These are phyloP conservation scores for Colletotrichum paranaense DNA, from an alignment of 2,329 filamentous ascomycete species.

Conservation along the genomic window DNA sequence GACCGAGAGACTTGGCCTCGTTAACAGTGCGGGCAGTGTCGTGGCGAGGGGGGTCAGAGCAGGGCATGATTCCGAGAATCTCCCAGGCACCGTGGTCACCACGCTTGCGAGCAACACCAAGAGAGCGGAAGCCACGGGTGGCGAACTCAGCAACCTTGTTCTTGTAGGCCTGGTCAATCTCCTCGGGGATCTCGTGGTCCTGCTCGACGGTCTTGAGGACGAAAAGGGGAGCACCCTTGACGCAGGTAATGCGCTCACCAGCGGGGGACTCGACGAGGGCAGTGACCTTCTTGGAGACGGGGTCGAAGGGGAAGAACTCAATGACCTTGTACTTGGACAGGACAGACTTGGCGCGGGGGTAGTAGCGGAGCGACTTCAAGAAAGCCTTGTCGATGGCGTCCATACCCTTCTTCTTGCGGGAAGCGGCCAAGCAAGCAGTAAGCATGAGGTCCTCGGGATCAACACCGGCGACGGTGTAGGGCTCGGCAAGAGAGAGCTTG, in stretches of 20 bases:
- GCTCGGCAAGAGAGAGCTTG: slow-evolving; percentile 88
- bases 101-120: slow-evolving; percentile 92
- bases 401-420: slow-evolving; percentile 95
- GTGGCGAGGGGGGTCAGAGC: slow-evolving; percentile 90
- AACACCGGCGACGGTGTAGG: slow-evolving; percentile 84
- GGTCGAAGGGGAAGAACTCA: slow-evolving; percentile 89
- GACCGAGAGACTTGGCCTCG: slow-evolving; percentile 87
- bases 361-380: slow-evolving; percentile 84
- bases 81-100: slow-evolving; percentile 81
- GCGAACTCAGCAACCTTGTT: slow-evolving; percentile 87
- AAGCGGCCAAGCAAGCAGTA: slow-evolving; percentile 89
- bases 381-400: slow-evolving; percentile 96
- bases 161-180: slow-evolving; percentile 86
- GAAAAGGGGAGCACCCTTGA: slow-evolving; percentile 91
- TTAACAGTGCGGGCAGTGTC: slow-evolving; percentile 91
- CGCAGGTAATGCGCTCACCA: slow-evolving; percentile 86
- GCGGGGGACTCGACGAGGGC: slow-evolving; percentile 85
- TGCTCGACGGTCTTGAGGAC: slow-evolving; percentile 89
- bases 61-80: slow-evolving; percentile 95
- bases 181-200: slow-evolving; percentile 81
- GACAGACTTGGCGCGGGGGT: slow-evolving; percentile 83
- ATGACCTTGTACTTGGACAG: slow-evolving; percentile 87
- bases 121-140: slow-evolving; percentile 91
- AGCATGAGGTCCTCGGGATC: slow-evolving; percentile 91
- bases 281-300: slow-evolving; percentile 92